A percentile compares a stretch with the other conserved stretches of the same genome.
These are phyloP conservation scores for Nemania diffusa DNA, from an alignment of 2,329 filamentous ascomycete genomes.

Conservation along the genomic window DNA sequence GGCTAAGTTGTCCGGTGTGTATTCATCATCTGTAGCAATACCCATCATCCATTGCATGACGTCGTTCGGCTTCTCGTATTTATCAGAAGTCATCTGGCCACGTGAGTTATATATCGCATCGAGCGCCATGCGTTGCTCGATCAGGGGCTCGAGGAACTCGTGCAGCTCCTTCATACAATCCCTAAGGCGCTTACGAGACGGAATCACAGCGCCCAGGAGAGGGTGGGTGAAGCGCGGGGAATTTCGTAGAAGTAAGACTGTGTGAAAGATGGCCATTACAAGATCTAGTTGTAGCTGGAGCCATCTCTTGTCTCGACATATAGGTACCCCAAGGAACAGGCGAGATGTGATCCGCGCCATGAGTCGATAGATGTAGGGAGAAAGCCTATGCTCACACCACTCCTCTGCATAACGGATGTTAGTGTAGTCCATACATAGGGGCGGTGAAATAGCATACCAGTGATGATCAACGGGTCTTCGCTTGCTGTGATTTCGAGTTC, in stretches of 20 bases:
- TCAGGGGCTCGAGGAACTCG: conserved; percentile 9
- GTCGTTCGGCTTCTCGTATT: conserved; percentile 19
- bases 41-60: conserved; percentile 21
- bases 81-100: conserved; percentile 10
- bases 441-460: conserved; percentile 1
- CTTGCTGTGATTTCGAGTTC: conserved; percentile 18
- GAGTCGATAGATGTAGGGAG: conserved; percentile 17
- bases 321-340: conserved; percentile 6
- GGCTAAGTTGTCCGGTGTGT: conserved; percentile 8
- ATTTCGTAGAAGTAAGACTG: neutral
- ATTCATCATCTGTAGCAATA: conserved; percentile 10
- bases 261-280: conserved; percentile 15
- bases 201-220: conserved; percentile 5
- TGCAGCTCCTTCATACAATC: conserved; percentile 5
- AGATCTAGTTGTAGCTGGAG: conserved; percentile 11
- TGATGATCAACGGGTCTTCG: conserved; percentile 19
- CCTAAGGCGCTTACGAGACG: conserved; percentile 1
- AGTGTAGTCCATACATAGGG: neutral
- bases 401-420: neutral
- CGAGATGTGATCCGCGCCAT: conserved; percentile 15
- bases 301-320: conserved; percentile 8
- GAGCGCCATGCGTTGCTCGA: conserved; percentile 3
- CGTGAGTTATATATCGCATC: conserved; percentile 16
- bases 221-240: conserved; percentile 9
- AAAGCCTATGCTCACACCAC: conserved; percentile 18